Evolutionary conservation across 2,329 filamentous ascomycete genomes (phyloP).

Genomic region (Pseudovirgaria hyperparasitica): DNA sequence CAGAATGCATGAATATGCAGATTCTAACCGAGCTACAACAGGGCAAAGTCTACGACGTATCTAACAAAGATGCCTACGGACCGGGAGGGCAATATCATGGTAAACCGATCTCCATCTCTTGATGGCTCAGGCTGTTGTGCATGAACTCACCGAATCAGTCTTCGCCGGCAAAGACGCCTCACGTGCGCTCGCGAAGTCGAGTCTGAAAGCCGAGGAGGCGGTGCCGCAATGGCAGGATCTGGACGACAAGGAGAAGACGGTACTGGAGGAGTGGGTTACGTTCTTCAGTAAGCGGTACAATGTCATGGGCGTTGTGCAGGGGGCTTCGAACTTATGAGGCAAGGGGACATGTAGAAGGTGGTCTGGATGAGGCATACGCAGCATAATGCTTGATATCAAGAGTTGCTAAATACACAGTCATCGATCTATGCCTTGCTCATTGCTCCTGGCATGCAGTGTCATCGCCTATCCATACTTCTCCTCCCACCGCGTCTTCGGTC

Average conservation of each 20-base stretch:
- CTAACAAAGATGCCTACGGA: conserved; percentile 74
- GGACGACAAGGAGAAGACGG: conserved; percentile 70
- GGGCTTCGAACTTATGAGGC: too few species aligned
- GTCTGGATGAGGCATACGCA: too few species aligned
- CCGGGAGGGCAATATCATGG: conserved; percentile 75
- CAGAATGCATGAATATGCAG: conserved; percentile 4
- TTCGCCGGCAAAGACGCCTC: conserved; percentile 95
- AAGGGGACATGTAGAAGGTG: too few species aligned
- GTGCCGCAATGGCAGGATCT: conserved; percentile 70
- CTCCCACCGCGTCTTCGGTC: too few species aligned
- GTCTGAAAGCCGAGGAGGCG: conserved; percentile 75
- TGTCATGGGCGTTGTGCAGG: too few species aligned
- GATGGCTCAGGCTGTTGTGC: conserved; percentile 1
- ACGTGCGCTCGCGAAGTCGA: conserved; percentile 76
- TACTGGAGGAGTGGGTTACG: conserved; percentile 82
- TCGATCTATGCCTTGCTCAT: too few species aligned
- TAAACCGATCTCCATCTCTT: conserved; percentile 23
- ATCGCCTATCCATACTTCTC: too few species aligned
- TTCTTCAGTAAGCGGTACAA: conserved; percentile 98
- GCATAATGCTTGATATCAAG: too few species aligned
- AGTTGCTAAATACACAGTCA: too few species aligned
- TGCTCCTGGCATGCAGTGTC: too few species aligned
- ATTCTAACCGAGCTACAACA: conserved; percentile 23
- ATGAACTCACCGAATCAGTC: conserved; percentile 40
- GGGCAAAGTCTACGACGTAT: conserved; percentile 92